Evolutionary conservation across 352 stramenopile genomes (phyloP).

Genomic region (Phytopythium litorale): DNA sequence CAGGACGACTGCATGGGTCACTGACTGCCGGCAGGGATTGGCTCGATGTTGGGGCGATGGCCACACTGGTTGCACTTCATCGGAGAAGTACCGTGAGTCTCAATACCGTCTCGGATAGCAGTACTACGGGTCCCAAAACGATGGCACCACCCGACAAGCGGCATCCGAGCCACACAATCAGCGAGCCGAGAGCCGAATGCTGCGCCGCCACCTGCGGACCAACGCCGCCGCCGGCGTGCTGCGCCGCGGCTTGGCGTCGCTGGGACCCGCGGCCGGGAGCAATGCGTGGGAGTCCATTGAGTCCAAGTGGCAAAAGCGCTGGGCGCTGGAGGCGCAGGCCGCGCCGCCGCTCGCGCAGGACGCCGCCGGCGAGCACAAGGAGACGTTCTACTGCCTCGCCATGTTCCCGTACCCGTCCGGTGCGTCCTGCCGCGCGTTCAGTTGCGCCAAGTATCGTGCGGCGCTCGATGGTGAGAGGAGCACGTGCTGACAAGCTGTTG

Average conservation of each 20-base stretch:
- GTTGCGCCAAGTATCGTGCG: background rate
- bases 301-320: constrained; percentile 69
- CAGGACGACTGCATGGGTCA: too few relatives aligned
- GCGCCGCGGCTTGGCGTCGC: constrained; percentile 21
- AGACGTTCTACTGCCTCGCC: constrained; percentile 86
- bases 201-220: constrained; percentile 13
- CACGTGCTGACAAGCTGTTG: background rate
- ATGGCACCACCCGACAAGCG: too few relatives aligned
- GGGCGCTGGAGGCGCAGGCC: constrained; percentile 24
- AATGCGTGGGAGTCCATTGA: constrained; percentile 58
- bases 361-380: constrained; percentile 38
- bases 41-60: too few relatives aligned
- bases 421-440: constrained; percentile 2
- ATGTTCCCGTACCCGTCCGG: constrained; percentile 99
- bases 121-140: too few relatives aligned
- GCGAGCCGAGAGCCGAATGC: constrained; percentile 6
- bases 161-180: background rate
- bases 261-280: constrained; percentile 4
- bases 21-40: too few relatives aligned
- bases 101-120: too few relatives aligned
- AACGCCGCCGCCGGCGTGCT: constrained; percentile 3
- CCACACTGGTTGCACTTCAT: too few relatives aligned
- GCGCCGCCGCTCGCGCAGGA: constrained; percentile 5
- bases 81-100: too few relatives aligned
- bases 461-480: too few relatives aligned